phyloP scores from a whole-genome alignment of 2,329 filamentous ascomycete species.

The Botrytis squamosa region DNA sequence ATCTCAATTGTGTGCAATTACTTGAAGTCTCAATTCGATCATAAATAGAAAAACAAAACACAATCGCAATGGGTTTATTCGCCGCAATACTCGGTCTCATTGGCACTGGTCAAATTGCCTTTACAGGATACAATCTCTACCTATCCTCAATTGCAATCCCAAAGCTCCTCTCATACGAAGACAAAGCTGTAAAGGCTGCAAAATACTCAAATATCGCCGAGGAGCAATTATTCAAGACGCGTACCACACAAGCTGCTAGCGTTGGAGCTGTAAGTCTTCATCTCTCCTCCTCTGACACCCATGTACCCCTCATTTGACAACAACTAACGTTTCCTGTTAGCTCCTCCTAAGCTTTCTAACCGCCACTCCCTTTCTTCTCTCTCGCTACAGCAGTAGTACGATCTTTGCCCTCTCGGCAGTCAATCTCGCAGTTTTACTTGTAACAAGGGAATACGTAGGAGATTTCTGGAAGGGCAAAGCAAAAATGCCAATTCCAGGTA shows the following conservation, averaged over 20 bases:
- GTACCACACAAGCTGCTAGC: conserved; percentile 43
- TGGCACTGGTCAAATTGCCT: conserved; percentile 39
- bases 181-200: conserved; percentile 46
- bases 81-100: conserved; percentile 13
- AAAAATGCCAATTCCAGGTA: conserved; percentile 7
- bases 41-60: neutral
- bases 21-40: neutral
- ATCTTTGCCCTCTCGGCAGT: neutral
- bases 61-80: neutral
- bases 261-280: conserved; percentile 12
- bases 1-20: neutral
- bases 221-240: conserved; percentile 45
- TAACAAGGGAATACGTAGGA: conserved; percentile 8
- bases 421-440: neutral
- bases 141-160: conserved; percentile 45
- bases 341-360: conserved; percentile 2
- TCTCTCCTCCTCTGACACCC: neutral
- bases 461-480: conserved; percentile 14
- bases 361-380: neutral
- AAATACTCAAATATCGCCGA: conserved; percentile 46
- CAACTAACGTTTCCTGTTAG: neutral
- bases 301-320: neutral
- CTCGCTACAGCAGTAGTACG: neutral
- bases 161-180: conserved; percentile 47
- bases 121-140: conserved; percentile 45